These are phyloP conservation scores for Ammopiptanthus mongolicus DNA, from an alignment of 306 rosid species.

Conservation along the genomic window DNA sequence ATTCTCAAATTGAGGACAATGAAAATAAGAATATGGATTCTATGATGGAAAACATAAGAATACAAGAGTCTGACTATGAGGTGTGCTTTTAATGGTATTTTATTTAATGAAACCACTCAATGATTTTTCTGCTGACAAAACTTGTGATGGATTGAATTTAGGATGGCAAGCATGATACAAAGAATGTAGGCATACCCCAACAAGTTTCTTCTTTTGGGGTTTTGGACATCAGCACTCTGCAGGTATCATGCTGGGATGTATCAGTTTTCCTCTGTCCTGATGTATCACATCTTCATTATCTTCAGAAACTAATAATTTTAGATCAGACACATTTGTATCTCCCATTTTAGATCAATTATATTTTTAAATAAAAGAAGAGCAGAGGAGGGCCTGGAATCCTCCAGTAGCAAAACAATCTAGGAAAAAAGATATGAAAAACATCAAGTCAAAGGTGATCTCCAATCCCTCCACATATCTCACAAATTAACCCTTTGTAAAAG, in stretches of 20 bases:
- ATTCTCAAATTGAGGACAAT: slow-evolving; percentile 40
- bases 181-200: slow-evolving; percentile 39
- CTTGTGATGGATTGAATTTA: slow-evolving; percentile 28
- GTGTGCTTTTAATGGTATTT: slow-evolving; percentile 24
- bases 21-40: slow-evolving; percentile 57
- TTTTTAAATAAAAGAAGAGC: too few species aligned
- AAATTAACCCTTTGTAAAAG: too few species aligned
- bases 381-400: too few species aligned
- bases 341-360: not conserved
- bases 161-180: slow-evolving; percentile 52
- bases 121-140: slow-evolving; percentile 20
- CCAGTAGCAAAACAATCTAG: too few species aligned
- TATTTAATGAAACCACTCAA: not conserved
- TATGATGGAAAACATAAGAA: slow-evolving; percentile 38
- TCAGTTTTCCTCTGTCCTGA: not conserved
- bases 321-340: not conserved
- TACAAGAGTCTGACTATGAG: slow-evolving; percentile 48
- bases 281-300: slow-evolving; percentile 15
- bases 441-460: too few species aligned
- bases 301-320: not conserved
- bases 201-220: slow-evolving; percentile 50
- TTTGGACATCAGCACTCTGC: slow-evolving; percentile 60
- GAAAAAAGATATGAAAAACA: too few species aligned
- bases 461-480: too few species aligned
- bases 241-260: slow-evolving; percentile 41